Base-by-base conservation (phyloP, 2,329 filamentous ascomycete genomes). In the Colletotrichum horii region DNA sequence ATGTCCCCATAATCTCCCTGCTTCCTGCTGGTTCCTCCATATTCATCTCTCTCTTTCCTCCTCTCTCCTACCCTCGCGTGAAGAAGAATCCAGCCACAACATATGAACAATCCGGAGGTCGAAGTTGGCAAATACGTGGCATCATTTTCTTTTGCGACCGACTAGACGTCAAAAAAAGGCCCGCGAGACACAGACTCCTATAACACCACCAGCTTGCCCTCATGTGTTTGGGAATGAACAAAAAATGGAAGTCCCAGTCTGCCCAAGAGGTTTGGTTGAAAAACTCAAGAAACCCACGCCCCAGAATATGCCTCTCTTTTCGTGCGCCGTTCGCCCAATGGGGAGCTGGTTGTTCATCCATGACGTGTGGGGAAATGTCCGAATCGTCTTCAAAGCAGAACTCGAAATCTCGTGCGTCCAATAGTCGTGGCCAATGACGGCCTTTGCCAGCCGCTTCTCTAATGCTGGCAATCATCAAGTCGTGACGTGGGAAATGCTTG, bases 391-490 rank as follows among this genome's bases (percentile, higher is more conserved):
- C 69, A 76, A 77, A 74, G 65, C 65, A 74, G 71, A 76, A 74
- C 65, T 74, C 71, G 74, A 76, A 74, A 74, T 70, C 74, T 70
- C 70, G 70, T 76, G 34, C 74, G 74, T 74, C 74, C 74, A 76
- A 66, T 76, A 76, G 66, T 76, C 66, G 73, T 74, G 74, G 74
- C 74, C 70, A 19, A n/a, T 66, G 26, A 38, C 26, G 66, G 74
- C 69, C 66, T 66, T 70, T 76, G 74, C 74, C 76, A 70, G 74
- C 61, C 70, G 76, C 70, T 77, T 66, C 71, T 75, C 70, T 75
- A 75, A 75, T 76, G 70, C 74, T 71, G 75, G 73, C 68, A 71
- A 77, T 77, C 75, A 77, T 77, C 69, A 77, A 77, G 70, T 77
- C 75, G 65, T 77, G 75, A 77, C 68, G 73, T 76, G 70, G 66